Evolutionary conservation across 192 early-diverging fungal genomes (phyloP), one percentile per base, ranked within the genome.

Genomic region (Cetraspora pellucida): DNA sequence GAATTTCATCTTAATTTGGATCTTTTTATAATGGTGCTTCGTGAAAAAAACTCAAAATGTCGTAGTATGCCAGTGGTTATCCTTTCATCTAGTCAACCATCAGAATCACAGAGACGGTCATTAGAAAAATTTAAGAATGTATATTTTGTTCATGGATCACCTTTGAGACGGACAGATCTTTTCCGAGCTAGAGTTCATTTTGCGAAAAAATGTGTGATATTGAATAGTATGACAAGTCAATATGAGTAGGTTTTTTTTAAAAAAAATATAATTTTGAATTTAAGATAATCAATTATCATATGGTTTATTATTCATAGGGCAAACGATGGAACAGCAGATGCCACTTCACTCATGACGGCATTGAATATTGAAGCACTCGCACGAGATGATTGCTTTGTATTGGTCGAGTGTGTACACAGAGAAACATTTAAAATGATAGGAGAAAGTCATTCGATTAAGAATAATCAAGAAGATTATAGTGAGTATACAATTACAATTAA

Each of bases 381-480:
- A 49, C 79, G 79, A 43, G 63, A 76, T 17, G 84, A 81, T 50
- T 88, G 88, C 59, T 92, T 93, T 83, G 81, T 91, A 65, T 88
- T 86, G 27, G 88, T 91, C 60, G 92, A 93, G 82, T 91, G 92
- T 77, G 83, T 90, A 60, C 87, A 92, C 76, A 83, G 82, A 78
- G 88, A 93, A 77, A 93, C 91, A 77, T 90, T 91, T 83, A 91
- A 93, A 82, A 88, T 93, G 75, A 87, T 93, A 52, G 91, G 92
- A 30, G 85, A 90, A 59, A 86, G 83, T 25, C 87, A 88, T 72
- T 84, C 85, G 4, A 78, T 86, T n/a, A 81, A 81, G 37, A 85
- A 84, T 77, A 81, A 87, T 69, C 87, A 88, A 55, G 80, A 89
- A 30, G 84, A 84, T 43, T 72, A 58, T 74, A 81, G 21, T 54